These are phyloP conservation scores for Alternaria novae-zelandiae DNA, from an alignment of 2,329 filamentous ascomycete species.

Conservation along the genomic window DNA sequence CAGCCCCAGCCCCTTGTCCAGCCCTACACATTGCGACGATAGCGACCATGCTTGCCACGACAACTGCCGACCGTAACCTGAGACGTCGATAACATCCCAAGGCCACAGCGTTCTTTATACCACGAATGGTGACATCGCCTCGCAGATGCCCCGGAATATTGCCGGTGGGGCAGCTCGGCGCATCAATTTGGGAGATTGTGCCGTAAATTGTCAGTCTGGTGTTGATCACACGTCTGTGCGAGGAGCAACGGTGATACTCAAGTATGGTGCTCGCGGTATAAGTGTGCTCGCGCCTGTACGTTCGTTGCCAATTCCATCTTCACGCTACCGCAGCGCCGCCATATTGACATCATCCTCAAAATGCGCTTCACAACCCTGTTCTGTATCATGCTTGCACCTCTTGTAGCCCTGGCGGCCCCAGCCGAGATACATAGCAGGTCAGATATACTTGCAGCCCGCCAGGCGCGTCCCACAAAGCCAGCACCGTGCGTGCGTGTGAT, in stretches of 20 bases:
- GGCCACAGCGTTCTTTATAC: neutral
- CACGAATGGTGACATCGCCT: neutral
- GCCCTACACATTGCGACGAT: neutral
- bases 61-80: slow-evolving; percentile 1
- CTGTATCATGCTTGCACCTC: slow-evolving; percentile 19
- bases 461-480: slow-evolving; percentile 27
- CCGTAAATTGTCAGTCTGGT: neutral
- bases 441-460: slow-evolving; percentile 13
- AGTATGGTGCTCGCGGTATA: neutral
- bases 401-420: slow-evolving; percentile 24
- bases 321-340: neutral
- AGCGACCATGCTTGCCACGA: neutral
- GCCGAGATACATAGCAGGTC: neutral
- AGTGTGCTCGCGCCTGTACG: neutral
- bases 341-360: neutral
- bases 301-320: neutral
- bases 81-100: slow-evolving; percentile 4
- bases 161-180: slow-evolving; percentile 9
- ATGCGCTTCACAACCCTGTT: slow-evolving; percentile 30
- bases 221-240: neutral
- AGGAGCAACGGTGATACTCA: neutral
- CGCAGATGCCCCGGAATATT: slow-evolving; percentile 4
- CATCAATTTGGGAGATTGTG: slow-evolving; percentile 8
- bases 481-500: slow-evolving; percentile 29
- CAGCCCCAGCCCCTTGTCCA: neutral